These are phyloP conservation scores for Tricladium varicosporioides DNA, from an alignment of 2,329 filamentous ascomycete species.

Conservation along the genomic window DNA sequence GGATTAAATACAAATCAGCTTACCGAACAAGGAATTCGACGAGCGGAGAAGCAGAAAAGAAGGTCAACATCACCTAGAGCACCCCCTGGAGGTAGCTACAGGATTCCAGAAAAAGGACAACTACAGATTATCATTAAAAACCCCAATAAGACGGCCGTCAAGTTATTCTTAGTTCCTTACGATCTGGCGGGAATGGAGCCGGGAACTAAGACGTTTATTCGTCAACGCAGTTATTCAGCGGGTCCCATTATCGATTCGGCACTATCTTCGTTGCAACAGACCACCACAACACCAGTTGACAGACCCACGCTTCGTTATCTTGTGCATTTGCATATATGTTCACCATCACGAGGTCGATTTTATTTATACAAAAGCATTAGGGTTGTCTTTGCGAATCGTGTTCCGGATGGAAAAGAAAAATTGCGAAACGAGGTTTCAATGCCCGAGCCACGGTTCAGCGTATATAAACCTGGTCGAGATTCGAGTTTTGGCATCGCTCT, in stretches of 20 bases:
- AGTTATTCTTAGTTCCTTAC: slow-evolving; percentile 91
- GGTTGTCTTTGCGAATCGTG: slow-evolving; percentile 94
- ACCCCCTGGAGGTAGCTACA: slow-evolving; percentile 84
- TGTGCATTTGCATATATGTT: slow-evolving; percentile 91
- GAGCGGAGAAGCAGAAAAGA: slow-evolving; percentile 56
- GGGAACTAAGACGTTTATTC: slow-evolving; percentile 92
- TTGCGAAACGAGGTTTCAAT: slow-evolving; percentile 85
- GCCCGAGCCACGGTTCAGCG: slow-evolving; percentile 81
- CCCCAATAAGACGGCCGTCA: slow-evolving; percentile 96
- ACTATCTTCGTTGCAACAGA: slow-evolving; percentile 22
- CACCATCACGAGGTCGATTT: slow-evolving; percentile 75
- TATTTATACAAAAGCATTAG: slow-evolving; percentile 91
- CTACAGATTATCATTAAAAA: slow-evolving; percentile 98
- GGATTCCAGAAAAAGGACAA: slow-evolving; percentile 91
- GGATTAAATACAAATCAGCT: slow-evolving; percentile 16
- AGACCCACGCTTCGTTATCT: slow-evolving; percentile 82
- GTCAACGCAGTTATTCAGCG: slow-evolving; percentile 88
- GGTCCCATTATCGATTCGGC: slow-evolving; percentile 72
- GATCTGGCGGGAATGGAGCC: slow-evolving; percentile 90
- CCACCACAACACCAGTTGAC: slow-evolving; percentile 46
- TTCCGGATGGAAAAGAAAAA: slow-evolving; percentile 92
- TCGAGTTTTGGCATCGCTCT: slow-evolving; percentile 22
- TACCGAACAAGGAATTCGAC: slow-evolving; percentile 40
- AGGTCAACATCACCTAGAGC: slow-evolving; percentile 59
- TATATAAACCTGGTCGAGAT: slow-evolving; percentile 62